phyloP scores from a whole-genome alignment of 1,284 basidiomycete genomes.

The Pseudozyma flocculosa region DNA sequence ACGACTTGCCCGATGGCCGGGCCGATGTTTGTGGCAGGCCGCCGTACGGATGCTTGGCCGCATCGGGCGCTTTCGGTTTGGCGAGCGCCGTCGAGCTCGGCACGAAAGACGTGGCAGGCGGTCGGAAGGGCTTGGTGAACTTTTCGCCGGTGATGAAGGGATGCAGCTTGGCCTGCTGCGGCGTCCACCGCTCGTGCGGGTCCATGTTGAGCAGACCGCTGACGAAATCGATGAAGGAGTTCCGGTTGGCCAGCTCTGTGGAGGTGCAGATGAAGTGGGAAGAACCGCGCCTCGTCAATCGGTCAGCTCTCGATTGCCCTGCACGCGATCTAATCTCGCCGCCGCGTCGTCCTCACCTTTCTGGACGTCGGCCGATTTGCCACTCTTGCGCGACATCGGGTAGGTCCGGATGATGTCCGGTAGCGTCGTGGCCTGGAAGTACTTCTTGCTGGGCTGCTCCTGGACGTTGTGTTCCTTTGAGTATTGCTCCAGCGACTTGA shows the following conservation, averaged over 20 bases:
- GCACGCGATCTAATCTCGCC: too few relatives aligned
- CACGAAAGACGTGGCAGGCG: conserved; percentile 31
- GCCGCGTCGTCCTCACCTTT: too few relatives aligned
- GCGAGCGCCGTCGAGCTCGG: conserved; percentile 9
- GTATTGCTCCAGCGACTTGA: conserved; percentile 94
- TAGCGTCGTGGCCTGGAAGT: conserved; percentile 90
- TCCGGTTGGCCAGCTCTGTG: conserved; percentile 85
- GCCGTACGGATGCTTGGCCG: conserved; percentile 85
- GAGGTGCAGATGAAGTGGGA: too few relatives aligned
- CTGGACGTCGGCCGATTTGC: conserved; percentile 82
- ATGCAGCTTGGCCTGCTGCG: conserved; percentile 91
- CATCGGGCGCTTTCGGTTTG: conserved; percentile 17
- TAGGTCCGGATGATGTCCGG: conserved; percentile 96
- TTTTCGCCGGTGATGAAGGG: conserved; percentile 98
- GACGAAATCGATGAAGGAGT: conserved; percentile 96
- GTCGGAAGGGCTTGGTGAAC: conserved; percentile 62
- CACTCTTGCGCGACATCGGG: conserved; percentile 76
- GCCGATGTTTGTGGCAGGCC: conserved; percentile 72
- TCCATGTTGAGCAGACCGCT: conserved; percentile 90
- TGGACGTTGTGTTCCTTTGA: conserved; percentile 89
- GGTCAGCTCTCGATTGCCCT: too few relatives aligned
- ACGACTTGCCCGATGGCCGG: conserved; percentile 69
- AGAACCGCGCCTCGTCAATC: too few relatives aligned
- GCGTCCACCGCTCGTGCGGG: conserved; percentile 92
- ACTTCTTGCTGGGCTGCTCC: conserved; percentile 97